A percentile compares a stretch with the other conserved stretches of the same genome.
These are phyloP conservation scores for Avicennia marina DNA, from an alignment of 257 asterid species.

Conservation along the genomic window DNA sequence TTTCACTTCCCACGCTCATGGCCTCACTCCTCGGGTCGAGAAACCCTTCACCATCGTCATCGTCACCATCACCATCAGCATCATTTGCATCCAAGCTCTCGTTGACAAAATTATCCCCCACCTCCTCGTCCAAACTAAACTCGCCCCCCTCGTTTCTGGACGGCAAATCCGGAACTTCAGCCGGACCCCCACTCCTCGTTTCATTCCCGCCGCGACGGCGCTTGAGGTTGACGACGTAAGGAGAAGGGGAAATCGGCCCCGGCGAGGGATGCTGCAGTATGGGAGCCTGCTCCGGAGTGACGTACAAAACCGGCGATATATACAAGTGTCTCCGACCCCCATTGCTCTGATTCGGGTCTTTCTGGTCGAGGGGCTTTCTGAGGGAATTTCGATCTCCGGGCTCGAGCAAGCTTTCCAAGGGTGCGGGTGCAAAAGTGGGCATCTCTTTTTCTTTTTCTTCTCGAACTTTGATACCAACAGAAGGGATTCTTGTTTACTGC, in stretches of 20 bases:
- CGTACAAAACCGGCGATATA: constrained; percentile 68
- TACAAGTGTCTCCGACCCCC: constrained; percentile 63
- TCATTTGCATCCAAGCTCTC: too few relatives aligned
- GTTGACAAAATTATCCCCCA: too few relatives aligned
- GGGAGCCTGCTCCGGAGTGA: constrained; percentile 75
- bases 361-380: constrained; percentile 27
- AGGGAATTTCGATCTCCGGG: constrained; percentile 42
- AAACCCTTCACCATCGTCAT: too few relatives aligned
- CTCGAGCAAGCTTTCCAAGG: constrained; percentile 52
- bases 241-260: constrained; percentile 44
- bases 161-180: constrained; percentile 18
- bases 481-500: too few relatives aligned
- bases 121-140: constrained; percentile 11
- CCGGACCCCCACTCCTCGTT: constrained; percentile 7
- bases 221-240: constrained; percentile 61
- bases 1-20: constrained; percentile 40
- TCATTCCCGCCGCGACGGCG: constrained; percentile 58
- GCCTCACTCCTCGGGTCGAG: constrained; percentile 21
- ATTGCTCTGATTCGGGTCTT: too few relatives aligned
- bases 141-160: constrained; percentile 13
- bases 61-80: too few relatives aligned
- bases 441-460: constrained; percentile 22
- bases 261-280: constrained; percentile 36
- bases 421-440: constrained; percentile 61
- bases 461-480: too few relatives aligned